Conservation (phyloP, 768 basidiomycete species). For the Lactarius sanguifluus region DNA sequence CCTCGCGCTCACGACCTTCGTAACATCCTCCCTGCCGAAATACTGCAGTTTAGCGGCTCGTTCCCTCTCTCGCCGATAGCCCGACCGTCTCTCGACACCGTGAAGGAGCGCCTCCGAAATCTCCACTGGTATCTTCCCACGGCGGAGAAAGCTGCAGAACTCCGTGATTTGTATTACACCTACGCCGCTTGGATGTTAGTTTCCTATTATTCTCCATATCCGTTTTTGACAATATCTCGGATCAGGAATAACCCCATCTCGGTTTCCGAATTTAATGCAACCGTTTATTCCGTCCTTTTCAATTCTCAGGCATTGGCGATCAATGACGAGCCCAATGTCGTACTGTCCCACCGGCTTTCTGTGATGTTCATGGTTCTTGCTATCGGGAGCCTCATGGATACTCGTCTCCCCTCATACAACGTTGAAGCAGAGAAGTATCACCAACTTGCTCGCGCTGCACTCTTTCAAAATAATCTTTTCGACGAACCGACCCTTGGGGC, state of each 20-base stretch:
- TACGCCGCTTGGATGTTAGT: conserved; percentile 73
- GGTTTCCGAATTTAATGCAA: conserved; percentile 53
- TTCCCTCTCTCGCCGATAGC: conserved; percentile 56
- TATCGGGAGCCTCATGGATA: conserved; percentile 61
- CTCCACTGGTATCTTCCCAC: conserved; percentile 72
- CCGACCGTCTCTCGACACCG: conserved; percentile 39
- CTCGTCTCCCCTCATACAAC: conserved; percentile 51
- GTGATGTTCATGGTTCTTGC: conserved; percentile 64
- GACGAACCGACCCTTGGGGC: conserved; percentile 61
- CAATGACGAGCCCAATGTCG: conserved; percentile 39
- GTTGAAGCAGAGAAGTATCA: conserved; percentile 58
- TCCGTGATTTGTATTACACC: conserved; percentile 57
- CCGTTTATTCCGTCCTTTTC: conserved; percentile 53
- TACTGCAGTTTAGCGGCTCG: conserved; percentile 62
- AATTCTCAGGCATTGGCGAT: conserved; percentile 46
- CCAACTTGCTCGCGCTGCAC: conserved; percentile 57
- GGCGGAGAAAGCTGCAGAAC: conserved; percentile 55
- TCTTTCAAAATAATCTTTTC: conserved; percentile 61
- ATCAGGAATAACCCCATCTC: conserved; percentile 64
- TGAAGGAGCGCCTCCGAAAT: conserved; percentile 50
- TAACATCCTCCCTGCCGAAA: conserved; percentile 57
- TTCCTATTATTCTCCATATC: conserved; percentile 48
- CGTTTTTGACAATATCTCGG: conserved; percentile 23
- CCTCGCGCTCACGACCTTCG: conserved; percentile 49
- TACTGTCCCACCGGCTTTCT: conserved; percentile 54